Conservation (phyloP, 2,329 filamentous ascomycete species). For the Fusarium miscanthi region DNA sequence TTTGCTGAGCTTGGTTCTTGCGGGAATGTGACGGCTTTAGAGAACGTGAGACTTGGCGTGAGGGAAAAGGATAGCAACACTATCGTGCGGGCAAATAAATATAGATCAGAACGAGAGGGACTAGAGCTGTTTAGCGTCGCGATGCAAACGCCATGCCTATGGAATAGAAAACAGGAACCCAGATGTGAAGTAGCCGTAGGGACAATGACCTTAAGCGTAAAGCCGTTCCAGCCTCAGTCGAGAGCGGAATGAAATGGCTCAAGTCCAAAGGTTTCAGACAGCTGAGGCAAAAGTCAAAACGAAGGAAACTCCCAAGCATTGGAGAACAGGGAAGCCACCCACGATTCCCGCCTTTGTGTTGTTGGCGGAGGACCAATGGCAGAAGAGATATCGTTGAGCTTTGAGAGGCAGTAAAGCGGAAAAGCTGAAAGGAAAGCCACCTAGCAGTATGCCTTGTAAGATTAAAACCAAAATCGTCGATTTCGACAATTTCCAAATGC, state of each 20-base stretch:
- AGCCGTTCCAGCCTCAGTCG: neutral
- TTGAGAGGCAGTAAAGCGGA: neutral
- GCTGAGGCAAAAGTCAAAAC: constrained; percentile 20
- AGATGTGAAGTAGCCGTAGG: constrained; percentile 1
- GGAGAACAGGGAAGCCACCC: neutral
- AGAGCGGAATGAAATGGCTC: constrained; percentile 7
- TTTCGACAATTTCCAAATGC: constrained; percentile 5
- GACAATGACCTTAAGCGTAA: neutral
- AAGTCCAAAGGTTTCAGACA: neutral
- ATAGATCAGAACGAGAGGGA: neutral
- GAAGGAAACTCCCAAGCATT: constrained; percentile 6
- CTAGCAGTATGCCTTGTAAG: neutral
- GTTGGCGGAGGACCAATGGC: neutral
- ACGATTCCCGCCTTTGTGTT: neutral
- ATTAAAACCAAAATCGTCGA: neutral
- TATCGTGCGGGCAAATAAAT: neutral
- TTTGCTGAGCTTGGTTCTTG: constrained; percentile 25
- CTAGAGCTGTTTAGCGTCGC: neutral
- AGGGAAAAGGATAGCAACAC: constrained; percentile 2
- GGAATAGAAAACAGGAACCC: neutral
- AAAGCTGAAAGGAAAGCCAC: constrained; percentile 5
- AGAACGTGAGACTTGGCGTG: constrained; percentile 14
- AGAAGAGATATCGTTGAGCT: constrained; percentile 8
- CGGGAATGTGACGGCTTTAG: constrained; percentile 30
- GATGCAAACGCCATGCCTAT: neutral